phyloP scores from a whole-genome alignment of 495 filamentous ascomycete species.

The Astrothelium subdiscretum region DNA sequence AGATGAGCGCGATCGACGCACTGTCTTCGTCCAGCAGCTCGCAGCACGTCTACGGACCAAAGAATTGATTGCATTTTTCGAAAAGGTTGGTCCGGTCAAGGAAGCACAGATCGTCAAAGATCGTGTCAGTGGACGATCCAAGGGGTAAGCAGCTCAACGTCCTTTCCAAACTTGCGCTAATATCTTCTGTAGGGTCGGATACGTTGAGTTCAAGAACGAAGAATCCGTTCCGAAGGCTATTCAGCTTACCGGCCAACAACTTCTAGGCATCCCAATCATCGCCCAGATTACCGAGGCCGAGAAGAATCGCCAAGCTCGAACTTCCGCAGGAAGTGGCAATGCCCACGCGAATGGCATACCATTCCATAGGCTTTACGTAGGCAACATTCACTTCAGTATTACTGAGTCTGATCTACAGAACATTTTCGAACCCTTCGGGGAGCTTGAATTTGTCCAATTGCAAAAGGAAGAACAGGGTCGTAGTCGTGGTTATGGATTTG shows the following conservation, averaged over 20 bases:
- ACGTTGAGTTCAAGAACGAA: constrained; percentile 97
- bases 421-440: constrained; percentile 96
- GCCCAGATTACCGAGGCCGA: constrained; percentile 97
- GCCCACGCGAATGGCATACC: constrained; percentile 64
- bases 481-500: constrained; percentile 94
- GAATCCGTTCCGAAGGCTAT: constrained; percentile 87
- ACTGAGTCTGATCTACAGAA: constrained; percentile 93
- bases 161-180: constrained; percentile 25
- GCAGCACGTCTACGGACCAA: constrained; percentile 84
- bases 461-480: constrained; percentile 89
- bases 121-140: constrained; percentile 87
- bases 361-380: constrained; percentile 97
- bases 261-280: constrained; percentile 97
- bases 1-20: constrained; percentile 92
- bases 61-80: constrained; percentile 90
- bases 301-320: constrained; percentile 95
- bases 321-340: constrained; percentile 53
- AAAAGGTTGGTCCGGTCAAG: constrained; percentile 89
- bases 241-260: constrained; percentile 96
- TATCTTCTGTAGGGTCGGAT: constrained; percentile 64
- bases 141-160: constrained; percentile 58
- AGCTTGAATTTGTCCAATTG: constrained; percentile 92
- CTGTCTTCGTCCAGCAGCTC: constrained; percentile 96
- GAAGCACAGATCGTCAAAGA: constrained; percentile 99
- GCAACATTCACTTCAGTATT: constrained; percentile 99